Evolutionary conservation across 1,284 basidiomycete genomes (phyloP).

Genomic region (Tremellales sp.): DNA sequence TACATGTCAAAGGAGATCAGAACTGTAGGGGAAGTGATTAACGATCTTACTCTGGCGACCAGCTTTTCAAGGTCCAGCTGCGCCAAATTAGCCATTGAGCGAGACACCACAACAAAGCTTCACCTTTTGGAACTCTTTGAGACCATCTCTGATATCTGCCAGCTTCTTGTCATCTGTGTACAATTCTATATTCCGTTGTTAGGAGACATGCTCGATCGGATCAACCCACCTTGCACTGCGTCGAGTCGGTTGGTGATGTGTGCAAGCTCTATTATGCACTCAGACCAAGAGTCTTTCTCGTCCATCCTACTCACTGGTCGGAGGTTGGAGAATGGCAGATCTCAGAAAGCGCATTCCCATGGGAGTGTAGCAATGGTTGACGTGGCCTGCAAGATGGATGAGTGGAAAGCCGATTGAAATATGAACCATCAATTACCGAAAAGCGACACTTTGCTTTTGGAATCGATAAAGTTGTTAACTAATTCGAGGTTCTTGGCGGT

Average conservation of each 20-base stretch:
- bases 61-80: conserved; percentile 83
- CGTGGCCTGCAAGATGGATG: conserved; percentile 53
- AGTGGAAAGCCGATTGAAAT: no score
- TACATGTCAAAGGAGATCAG: conserved; percentile 3
- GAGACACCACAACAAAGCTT: background rate
- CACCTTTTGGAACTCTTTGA: conserved; percentile 61
- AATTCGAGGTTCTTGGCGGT: conserved; percentile 83
- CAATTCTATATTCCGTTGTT: no score
- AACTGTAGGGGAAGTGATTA: conserved; percentile 11
- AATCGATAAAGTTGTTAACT: conserved; percentile 64
- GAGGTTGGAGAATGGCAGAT: conserved; percentile 76
- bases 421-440: conserved; percentile 60
- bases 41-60: conserved; percentile 61
- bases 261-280: no score
- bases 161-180: no score
- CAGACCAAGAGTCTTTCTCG: no score
- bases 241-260: conserved; percentile 77
- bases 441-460: conserved; percentile 64
- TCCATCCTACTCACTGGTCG: conserved; percentile 56
- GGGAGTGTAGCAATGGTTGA: conserved; percentile 80
- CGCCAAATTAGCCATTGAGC: background rate
- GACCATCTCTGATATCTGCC: conserved; percentile 63
- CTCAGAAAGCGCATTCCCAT: conserved; percentile 79
- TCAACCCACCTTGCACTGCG: conserved; percentile 66
- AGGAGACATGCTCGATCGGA: no score